Conservation (phyloP, 169 alveolate species). For the Cryptosporidium baileyi region DNA sequence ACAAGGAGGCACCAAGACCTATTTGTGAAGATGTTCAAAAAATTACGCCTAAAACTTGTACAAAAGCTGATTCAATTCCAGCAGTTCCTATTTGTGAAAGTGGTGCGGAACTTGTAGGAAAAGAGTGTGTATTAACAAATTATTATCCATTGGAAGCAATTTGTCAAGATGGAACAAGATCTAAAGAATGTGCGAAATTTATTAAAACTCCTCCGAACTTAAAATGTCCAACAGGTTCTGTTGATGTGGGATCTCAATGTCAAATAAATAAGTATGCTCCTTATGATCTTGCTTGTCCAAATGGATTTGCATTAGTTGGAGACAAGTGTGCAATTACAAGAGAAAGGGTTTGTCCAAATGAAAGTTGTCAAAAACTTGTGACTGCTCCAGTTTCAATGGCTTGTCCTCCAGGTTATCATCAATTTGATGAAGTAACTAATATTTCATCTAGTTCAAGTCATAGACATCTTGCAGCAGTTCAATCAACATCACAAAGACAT, state of each 20-base stretch:
- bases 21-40: constrained; percentile 69
- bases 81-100: constrained; percentile 68
- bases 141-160: constrained; percentile 68
- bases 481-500: constrained; percentile 47
- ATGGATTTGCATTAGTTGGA: constrained; percentile 65
- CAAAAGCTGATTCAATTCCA: constrained; percentile 66
- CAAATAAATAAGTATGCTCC: constrained; percentile 59
- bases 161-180: constrained; percentile 70
- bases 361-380: constrained; percentile 51
- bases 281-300: constrained; percentile 68
- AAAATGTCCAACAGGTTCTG: constrained; percentile 63
- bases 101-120: constrained; percentile 48
- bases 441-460: neutral
- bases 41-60: constrained; percentile 65
- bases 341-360: constrained; percentile 64
- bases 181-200: constrained; percentile 69
- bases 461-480: constrained; percentile 51
- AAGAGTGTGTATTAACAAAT: constrained; percentile 59
- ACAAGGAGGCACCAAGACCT: constrained; percentile 63
- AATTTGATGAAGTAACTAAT: constrained; percentile 19
- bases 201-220: constrained; percentile 60
- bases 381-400: constrained; percentile 61
- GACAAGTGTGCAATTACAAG: constrained; percentile 61
- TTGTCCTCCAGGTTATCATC: constrained; percentile 69
- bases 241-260: constrained; percentile 66